Base-by-base conservation (phyloP, 2,329 filamentous ascomycete species). In the Diplodia mutila region DNA sequence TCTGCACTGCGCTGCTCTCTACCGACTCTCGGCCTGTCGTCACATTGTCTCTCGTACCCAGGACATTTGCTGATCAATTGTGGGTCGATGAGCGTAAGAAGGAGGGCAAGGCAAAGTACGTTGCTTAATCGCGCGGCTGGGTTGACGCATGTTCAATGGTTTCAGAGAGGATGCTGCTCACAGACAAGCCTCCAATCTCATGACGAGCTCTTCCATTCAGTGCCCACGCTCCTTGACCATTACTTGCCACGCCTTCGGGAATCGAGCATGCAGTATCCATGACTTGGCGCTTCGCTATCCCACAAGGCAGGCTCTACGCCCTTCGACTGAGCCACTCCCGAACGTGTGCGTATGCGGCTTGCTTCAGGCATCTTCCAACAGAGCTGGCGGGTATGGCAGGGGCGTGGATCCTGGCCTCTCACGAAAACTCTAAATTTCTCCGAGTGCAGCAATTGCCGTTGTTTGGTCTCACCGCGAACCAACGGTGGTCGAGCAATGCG, bases 91-190 rank as follows among this genome's bases (percentile, higher is more conserved):
- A 32, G 57, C 25, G 57, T 25, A 25, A 49, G 25, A 61, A 32
- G 42, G 42, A 27, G 53, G 21, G 54, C 57, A 61, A 61, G 21
- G 29, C 55, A 37, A 23, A 34, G 21, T 34, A 23, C 25, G 39
- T 61, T 61, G 57, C 57, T 61, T 42, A 49, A 25, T 49, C 57
- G 42, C 57, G 57, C 55, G 39, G 57, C 57, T 61, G 57, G 42
- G 59, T 63, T 21, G 59, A 51, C 34, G 57, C 57, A 61, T 51
- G 46, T 23, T 49, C 46, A 63, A 29, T n/a, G 14, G 42, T 61
- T 61, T 49, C 59, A 63, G 59, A 37, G 46, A 51, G 21, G 21
- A 42, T 18, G 39, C 23, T 61, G 32, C 59, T 63, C 59, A 63
- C 59, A 46, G 59, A 63, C 29, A 55, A n/a, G 42, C 42, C 54